These are phyloP conservation scores for Periconia sp. DNA, from an alignment of 2,329 filamentous ascomycete genomes.

Conservation along the genomic window DNA sequence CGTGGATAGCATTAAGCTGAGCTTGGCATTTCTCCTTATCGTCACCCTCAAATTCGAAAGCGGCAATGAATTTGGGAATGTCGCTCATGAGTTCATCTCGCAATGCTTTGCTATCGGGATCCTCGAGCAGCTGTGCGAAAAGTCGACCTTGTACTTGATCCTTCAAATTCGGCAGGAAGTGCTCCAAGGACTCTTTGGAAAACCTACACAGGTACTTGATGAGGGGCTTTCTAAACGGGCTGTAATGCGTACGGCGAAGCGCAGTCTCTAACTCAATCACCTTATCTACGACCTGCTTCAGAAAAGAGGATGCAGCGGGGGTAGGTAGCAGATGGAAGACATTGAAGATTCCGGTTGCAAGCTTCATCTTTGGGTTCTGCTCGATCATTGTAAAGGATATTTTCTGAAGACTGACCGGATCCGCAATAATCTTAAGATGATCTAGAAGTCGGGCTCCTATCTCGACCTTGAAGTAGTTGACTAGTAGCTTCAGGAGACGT, in stretches of 20 bases:
- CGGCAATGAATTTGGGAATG: slow-evolving; percentile 69
- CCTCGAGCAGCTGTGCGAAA: slow-evolving; percentile 80
- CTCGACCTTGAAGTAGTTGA: slow-evolving; percentile 98
- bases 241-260: slow-evolving; percentile 82
- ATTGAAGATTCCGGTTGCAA: slow-evolving; percentile 91
- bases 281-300: slow-evolving; percentile 84
- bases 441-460: slow-evolving; percentile 92
- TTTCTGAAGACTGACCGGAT: slow-evolving; percentile 76
- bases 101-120: slow-evolving; percentile 72
- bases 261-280: slow-evolving; percentile 87
- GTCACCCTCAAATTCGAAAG: slow-evolving; percentile 64
- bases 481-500: slow-evolving; percentile 83
- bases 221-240: slow-evolving; percentile 86
- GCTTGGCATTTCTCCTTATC: slow-evolving; percentile 72
- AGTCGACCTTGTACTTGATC: slow-evolving; percentile 88
- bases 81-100: slow-evolving; percentile 74
- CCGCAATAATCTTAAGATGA: slow-evolving; percentile 88
- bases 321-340: slow-evolving; percentile 96
- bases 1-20: slow-evolving; percentile 83
- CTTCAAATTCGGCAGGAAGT: slow-evolving; percentile 76
- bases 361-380: slow-evolving; percentile 88
- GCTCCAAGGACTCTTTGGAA: slow-evolving; percentile 80
- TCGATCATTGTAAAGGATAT: slow-evolving; percentile 95
- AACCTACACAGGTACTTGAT: slow-evolving; percentile 95
- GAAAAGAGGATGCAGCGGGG: slow-evolving; percentile 84